Evolutionary conservation across 345 rosid species (phyloP), one percentile per base, ranked within the genome.

Genomic region (Boechera divaricarpa): DNA sequence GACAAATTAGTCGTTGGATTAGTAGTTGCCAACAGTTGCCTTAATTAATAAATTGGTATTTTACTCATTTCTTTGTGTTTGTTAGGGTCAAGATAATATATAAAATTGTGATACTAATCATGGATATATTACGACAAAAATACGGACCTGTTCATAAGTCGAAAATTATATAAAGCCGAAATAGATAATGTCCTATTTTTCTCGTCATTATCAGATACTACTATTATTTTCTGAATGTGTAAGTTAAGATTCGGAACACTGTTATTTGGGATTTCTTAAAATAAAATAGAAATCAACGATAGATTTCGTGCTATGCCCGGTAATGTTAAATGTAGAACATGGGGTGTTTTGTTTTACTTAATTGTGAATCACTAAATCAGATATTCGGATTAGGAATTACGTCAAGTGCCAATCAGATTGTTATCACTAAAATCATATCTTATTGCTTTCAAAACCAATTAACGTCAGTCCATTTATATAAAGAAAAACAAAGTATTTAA

Each of bases 1-100:
- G 78, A 72, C 81, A 73, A 78, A 78, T 41, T 16, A 66, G 81
- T 78, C 74, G 74, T 67, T 78, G 70, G 41, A 72, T 72, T 72
- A 78, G 73, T 72, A 72, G 77, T 78, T 77, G 38, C 58, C 75
- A 76, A 76, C 80, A 69, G 69, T 77, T 13, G 52, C 52, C 49
- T 71, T 77, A 48, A 57, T 51, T 49, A 56, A 10, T 48, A 69
- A 77, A 28, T 64, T 57, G 35, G 15, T 63, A 56, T 64, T 36
- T 45, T 61, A 33, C 10, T 70, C 5, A 29, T 12, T 52, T 33
- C 13, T 41, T n/a, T 56, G 41, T 41, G 47, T 66, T 70, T 55
- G 80, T 70, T 77, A 55, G 28, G 59, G 58, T 62, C 8, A 63
- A 55, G 76, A 77, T 70, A 70, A 70, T 71, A 64, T 77, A 71